Percentiles rank a stretch among this genome's conserved stretches.
Evolutionary conservation across 371 early-diverging fungal genomes (phyloP).

Genomic region (Rhizopus sp.): DNA sequence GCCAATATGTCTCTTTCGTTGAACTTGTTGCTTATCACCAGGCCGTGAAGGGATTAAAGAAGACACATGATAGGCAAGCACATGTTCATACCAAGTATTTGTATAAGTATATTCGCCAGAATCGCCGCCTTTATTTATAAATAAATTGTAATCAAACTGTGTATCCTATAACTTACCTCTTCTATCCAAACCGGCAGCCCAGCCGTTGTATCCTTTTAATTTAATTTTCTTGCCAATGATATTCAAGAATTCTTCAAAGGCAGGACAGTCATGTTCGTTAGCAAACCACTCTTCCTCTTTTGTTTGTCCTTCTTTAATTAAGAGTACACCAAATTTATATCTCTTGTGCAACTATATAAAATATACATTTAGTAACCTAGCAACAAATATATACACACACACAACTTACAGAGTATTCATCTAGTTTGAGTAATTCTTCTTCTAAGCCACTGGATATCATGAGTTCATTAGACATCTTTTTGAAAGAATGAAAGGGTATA

Average conservation of each 20-base stretch:
- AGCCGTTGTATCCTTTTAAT: conserved; percentile 77
- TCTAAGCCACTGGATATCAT: conserved; percentile 27
- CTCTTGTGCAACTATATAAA: conserved; percentile 57
- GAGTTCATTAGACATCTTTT: conserved; percentile 10
- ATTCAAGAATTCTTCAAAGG: conserved; percentile 67
- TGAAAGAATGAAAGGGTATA: conserved; percentile 16
- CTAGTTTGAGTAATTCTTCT: conserved; percentile 30
- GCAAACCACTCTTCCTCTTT: conserved; percentile 83
- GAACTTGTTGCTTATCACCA: conserved; percentile 80
- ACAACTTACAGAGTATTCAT: conserved; percentile 29
- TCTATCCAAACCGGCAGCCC: conserved; percentile 84
- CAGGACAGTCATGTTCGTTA: conserved; percentile 62
- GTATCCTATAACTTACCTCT: conserved; percentile 48
- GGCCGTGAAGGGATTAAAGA: conserved; percentile 75
- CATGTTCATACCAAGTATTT: conserved; percentile 76
- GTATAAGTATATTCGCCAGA: conserved; percentile 78
- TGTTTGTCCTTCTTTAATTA: conserved; percentile 69
- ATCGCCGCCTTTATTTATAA: conserved; percentile 64
- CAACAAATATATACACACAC: background rate
- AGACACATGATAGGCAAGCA: conserved; percentile 85
- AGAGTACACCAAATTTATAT: conserved; percentile 82
- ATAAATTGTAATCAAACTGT: conserved; percentile 56
- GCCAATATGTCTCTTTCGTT: conserved; percentile 86
- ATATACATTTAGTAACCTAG: background rate
- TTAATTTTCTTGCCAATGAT: conserved; percentile 74